These are phyloP conservation scores for Pythium brassicae DNA, from an alignment of 352 stramenopile species.

Conservation along the genomic window DNA sequence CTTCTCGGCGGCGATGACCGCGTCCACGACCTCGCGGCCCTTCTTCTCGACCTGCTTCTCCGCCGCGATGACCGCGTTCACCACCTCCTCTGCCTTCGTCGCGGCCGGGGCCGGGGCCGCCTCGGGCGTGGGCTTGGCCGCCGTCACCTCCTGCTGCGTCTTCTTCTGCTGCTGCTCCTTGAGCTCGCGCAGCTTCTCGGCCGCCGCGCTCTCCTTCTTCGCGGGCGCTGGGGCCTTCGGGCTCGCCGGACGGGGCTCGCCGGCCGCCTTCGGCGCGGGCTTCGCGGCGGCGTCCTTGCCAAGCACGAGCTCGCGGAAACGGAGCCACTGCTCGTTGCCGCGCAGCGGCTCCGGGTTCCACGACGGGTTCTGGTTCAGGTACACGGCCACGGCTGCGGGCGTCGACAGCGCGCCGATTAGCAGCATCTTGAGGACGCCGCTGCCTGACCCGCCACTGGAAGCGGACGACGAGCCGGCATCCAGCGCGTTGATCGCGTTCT, in stretches of 20 bases:
- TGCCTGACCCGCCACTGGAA: conserved; percentile 12
- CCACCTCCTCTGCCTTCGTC: background rate
- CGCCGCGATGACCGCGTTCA: conserved; percentile 1
- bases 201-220: conserved; percentile 6
- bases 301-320: conserved; percentile 74
- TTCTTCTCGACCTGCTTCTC: conserved; percentile 15
- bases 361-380: conserved; percentile 72
- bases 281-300: conserved; percentile 18
- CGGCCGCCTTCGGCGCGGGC: conserved; percentile 18
- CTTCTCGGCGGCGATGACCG: conserved; percentile 16
- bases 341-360: conserved; percentile 68
- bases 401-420: conserved; percentile 44
- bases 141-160: conserved; percentile 15
- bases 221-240: conserved; percentile 26
- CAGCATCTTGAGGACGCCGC: conserved; percentile 48
- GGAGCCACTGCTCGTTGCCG: conserved; percentile 60
- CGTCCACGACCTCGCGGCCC: conserved; percentile 21
- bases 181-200: conserved; percentile 17
- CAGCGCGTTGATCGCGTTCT: conserved; percentile 8
- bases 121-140: too few species aligned
- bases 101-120: background rate
- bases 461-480: conserved; percentile 5
- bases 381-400: conserved; percentile 49
- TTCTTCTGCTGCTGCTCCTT: conserved; percentile 12
- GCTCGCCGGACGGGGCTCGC: conserved; percentile 49